These are phyloP conservation scores for Talaromyces atroroseus DNA, from an alignment of 2,329 filamentous ascomycete species.

Conservation along the genomic window DNA sequence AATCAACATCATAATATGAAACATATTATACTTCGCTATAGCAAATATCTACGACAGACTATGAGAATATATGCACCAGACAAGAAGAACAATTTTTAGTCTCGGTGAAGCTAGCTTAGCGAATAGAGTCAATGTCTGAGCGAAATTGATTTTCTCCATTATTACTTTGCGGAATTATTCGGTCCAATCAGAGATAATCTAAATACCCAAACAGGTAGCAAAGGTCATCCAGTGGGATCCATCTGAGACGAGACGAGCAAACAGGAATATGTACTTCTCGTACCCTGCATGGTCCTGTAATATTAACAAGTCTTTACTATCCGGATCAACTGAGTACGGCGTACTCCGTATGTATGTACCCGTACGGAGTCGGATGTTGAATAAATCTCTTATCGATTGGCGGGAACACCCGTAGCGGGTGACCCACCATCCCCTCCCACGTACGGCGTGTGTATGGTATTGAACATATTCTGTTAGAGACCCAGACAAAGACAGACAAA, in stretches of 20 bases:
- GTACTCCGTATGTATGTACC: not conserved
- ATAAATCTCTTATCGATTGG: conserved; percentile 10
- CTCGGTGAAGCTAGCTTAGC: not conserved
- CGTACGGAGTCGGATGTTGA: not conserved
- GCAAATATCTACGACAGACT: not conserved
- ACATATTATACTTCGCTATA: not conserved
- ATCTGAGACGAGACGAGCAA: not conserved
- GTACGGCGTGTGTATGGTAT: not conserved
- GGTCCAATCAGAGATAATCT: conserved; percentile 6
- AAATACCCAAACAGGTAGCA: not conserved
- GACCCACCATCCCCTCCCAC: not conserved
- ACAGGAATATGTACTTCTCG: not conserved
- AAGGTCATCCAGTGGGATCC: not conserved
- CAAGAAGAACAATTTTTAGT: not conserved
- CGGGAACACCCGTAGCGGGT: conserved; percentile 5
- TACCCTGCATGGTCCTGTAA: not conserved
- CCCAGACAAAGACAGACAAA: not conserved
- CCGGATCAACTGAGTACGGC: not conserved
- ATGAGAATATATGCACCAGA: not conserved
- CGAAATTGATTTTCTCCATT: not conserved
- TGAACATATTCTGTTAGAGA: not conserved
- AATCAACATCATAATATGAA: not conserved
- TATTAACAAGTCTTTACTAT: not conserved
- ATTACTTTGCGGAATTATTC: not conserved
- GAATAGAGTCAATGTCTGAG: not conserved